Base-by-base conservation (phyloP, 371 early-diverging fungal genomes). In the Fennellomyces sp. region DNA sequence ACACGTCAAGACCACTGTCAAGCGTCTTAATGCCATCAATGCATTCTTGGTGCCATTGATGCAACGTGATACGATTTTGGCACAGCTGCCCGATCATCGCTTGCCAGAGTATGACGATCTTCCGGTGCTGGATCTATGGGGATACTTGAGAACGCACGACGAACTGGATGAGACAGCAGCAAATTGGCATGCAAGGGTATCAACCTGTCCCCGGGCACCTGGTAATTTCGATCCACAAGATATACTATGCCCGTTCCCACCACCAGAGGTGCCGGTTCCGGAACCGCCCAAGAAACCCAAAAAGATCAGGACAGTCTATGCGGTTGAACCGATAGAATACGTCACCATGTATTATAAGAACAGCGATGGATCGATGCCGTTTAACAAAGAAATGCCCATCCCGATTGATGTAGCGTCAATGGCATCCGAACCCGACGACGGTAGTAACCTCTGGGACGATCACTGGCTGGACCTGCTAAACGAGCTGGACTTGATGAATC, bases 21-120 rank as follows among this genome's bases (percentile, higher is more conserved):
- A 63, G 23, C 39, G 70, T 19, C 42, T 60, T 21, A 73, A 73
- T 35, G 65, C 73, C 23, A 78, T 81, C 28, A 78, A 73, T 45
- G 69, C 75, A 19, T 87, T 88, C 56, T 65, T 75, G 59, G 86
- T 88, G 13, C 88, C 88, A 11, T 67, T 88, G 13, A 88, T 88
- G 87, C 77, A 83, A 31, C 76, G 80, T 13, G 77, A 85, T 58
- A 77, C 81, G 17, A 68, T 85, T 47, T 52, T 83, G n/a, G 65
- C 66, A 19, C 86, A 82, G 57, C 69, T 85, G 41, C 86, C 85
- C 7, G 65, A 72, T 23, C 73, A 75, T 31, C 75, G 76, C 1
- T 57, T 88, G 28, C 85, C 88, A 1, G 52, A 63, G 1, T 84
- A 75, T 69, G 77, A 72, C 12, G 72, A 77, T 3, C 66, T 88